Evolutionary conservation across 2,329 filamentous ascomycete genomes (phyloP).

Genomic region (Cordyceps cicadae): DNA sequence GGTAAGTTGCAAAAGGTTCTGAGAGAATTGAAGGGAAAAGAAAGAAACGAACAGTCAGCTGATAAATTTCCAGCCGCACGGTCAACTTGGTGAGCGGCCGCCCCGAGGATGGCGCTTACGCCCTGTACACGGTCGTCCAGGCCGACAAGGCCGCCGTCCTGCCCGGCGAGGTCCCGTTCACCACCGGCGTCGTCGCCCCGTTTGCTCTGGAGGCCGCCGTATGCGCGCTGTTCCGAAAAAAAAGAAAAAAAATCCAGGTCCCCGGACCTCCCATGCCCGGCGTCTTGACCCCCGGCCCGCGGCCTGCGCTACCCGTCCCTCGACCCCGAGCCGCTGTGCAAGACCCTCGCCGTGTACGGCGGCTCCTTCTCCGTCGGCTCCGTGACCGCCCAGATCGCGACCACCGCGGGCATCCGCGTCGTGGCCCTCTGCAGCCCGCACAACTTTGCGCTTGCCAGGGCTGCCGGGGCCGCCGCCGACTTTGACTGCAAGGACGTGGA

Average conservation of each 20-base stretch:
- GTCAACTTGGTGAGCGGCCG: constrained; percentile 21
- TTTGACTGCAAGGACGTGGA: not conserved
- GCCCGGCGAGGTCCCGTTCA: constrained; percentile 19
- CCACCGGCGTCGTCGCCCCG: constrained; percentile 15
- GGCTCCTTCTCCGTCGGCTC: constrained; percentile 38
- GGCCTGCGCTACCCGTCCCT: constrained; percentile 17
- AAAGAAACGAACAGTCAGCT: no score
- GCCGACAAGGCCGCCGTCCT: constrained; percentile 20
- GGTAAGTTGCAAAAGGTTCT: not conserved
- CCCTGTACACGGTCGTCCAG: constrained; percentile 17
- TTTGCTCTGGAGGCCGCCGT: constrained; percentile 21
- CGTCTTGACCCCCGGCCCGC: constrained; percentile 20
- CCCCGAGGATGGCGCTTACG: constrained; percentile 21
- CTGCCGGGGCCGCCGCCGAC: constrained; percentile 31
- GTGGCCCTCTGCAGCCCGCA: constrained; percentile 29
- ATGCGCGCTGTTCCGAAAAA: constrained; percentile 20
- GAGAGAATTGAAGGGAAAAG: not conserved
- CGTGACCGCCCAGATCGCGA: constrained; percentile 35
- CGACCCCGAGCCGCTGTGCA: constrained; percentile 11
- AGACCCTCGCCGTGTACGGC: constrained; percentile 32
- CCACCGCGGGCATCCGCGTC: constrained; percentile 33
- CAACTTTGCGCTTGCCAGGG: constrained; percentile 32
- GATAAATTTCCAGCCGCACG: constrained; percentile 11
- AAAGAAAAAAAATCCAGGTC: no score
- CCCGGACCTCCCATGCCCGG: constrained; percentile 20